Evolutionary conservation across 208 protist genomes (phyloP).

Genomic region (Acanthamoeba royreba): DNA sequence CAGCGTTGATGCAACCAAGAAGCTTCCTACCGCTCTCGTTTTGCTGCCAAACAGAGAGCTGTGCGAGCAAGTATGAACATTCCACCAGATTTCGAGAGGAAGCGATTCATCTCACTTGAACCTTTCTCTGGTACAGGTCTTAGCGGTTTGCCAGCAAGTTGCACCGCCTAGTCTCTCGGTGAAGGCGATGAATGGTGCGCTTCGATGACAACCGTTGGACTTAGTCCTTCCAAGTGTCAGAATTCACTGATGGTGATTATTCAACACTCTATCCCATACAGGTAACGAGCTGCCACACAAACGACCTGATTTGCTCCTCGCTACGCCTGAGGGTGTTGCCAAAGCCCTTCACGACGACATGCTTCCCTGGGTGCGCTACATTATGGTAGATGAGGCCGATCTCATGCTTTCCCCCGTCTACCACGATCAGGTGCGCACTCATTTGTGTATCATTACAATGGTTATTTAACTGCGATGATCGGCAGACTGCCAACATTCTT

Average conservation of each 20-base stretch:
- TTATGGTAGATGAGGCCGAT: background rate
- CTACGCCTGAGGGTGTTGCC: background rate
- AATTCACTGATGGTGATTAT: too few relatives aligned
- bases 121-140: background rate
- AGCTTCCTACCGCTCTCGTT: background rate
- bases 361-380: background rate
- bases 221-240: too few relatives aligned
- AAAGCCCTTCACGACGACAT: background rate
- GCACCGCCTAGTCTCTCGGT: background rate
- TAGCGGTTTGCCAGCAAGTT: background rate
- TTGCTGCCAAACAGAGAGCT: slow-evolving; percentile 12
- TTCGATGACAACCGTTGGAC: too few relatives aligned
- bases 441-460: background rate
- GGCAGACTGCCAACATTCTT: background rate
- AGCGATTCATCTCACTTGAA: too few relatives aligned
- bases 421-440: background rate
- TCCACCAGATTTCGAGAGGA: background rate
- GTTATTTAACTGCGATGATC: background rate
- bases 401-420: background rate
- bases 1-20: background rate
- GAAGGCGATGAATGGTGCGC: background rate
- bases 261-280: too few relatives aligned
- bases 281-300: background rate
- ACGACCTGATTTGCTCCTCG: background rate
- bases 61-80: background rate